A percentile compares a stretch with the other conserved stretches of the same genome.
phyloP scores from a whole-genome alignment of 371 early-diverging fungal genomes.

The Zopfochytrium polystomum region DNA sequence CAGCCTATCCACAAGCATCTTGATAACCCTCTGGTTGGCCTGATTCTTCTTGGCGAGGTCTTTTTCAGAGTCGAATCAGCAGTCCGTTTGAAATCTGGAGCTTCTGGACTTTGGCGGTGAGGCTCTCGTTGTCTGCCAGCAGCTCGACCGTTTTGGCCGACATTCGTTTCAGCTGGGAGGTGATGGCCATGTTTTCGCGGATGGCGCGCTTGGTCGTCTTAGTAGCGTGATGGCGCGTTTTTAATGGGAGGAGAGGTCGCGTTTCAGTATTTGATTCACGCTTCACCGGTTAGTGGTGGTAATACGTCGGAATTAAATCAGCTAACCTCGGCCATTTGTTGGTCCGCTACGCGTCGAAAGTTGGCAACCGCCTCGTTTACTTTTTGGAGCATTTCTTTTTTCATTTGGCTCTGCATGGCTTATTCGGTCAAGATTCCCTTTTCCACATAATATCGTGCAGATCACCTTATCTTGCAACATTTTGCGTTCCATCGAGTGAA shows the following conservation, averaged over 20 bases:
- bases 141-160: conserved; percentile 45
- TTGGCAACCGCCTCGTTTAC: conserved; percentile 54
- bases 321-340: conserved; percentile 62
- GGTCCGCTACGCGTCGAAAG: conserved; percentile 54
- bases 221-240: not conserved
- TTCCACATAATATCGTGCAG: not conserved
- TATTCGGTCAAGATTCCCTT: not conserved
- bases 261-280: too few relatives aligned
- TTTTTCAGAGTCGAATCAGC: conserved; percentile 44
- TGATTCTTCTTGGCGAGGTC: conserved; percentile 52
- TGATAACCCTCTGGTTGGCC: conserved; percentile 50
- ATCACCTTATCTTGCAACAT: conserved; percentile 54
- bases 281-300: not conserved
- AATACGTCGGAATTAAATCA: conserved; percentile 23
- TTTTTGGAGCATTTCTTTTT: conserved; percentile 57
- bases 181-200: conserved; percentile 55
- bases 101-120: conserved; percentile 37
- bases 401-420: conserved; percentile 42
- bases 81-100: conserved; percentile 42
- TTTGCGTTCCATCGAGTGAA: conserved; percentile 52
- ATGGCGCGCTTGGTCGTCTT: conserved; percentile 59
- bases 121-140: conserved; percentile 47
- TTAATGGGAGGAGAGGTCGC: too few relatives aligned
- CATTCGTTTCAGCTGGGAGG: conserved; percentile 56
- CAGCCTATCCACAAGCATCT: conserved; percentile 50